Evolutionary conservation across 768 basidiomycete genomes (phyloP), one percentile per base, ranked within the genome.

Genomic region (Tephrocybe sp.): DNA sequence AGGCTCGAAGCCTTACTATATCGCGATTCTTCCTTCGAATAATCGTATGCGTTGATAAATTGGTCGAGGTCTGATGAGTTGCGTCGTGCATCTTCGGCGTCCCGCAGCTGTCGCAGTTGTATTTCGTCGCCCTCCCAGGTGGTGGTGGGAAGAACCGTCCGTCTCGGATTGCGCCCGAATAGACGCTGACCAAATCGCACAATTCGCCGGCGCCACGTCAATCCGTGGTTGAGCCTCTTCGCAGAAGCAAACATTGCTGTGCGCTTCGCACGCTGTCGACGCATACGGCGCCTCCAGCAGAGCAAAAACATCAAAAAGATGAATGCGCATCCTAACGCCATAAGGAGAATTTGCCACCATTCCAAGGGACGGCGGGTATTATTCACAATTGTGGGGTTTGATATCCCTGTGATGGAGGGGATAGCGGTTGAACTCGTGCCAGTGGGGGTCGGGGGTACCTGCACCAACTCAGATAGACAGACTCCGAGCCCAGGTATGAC

Each of bases 331-430:
- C 90, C 88, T 30, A 91, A 78, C 0, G 83, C 73, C 86, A 91
- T 91, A 47, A 91, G 77, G 48, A 91, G 70, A 56, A 91, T 90
- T 69, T 92, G 75, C 88, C 89, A 91, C 89, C 90, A 91, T 51
- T 71, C 69, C 8, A 91, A 69, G 19, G 72, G 57, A 22, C 69
- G 71, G 18, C 60, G 63, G 16, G 23, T 33, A 23, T n/a, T n/a
- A n/a, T 36, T 42, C 29, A 65, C 59, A 4, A 57, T 50, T 2
- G 74, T 76, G 0, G 86, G 84, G n/a, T 75, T 67, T 36, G 75
- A 62, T 50, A 84, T 64, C 22, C 86, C 85, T 1, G 83, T 75
- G 51, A 84, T 66, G 11, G 77, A 65, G 19, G 84, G 83, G 18
- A 83, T 67, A 1, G 81, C 55, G 5, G 69, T 59, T 2, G 82